Evolutionary conservation across 192 early-diverging fungal species (phyloP), one percentile per base, ranked within the genome.

Genomic region (Rhizophagus clarus): DNA sequence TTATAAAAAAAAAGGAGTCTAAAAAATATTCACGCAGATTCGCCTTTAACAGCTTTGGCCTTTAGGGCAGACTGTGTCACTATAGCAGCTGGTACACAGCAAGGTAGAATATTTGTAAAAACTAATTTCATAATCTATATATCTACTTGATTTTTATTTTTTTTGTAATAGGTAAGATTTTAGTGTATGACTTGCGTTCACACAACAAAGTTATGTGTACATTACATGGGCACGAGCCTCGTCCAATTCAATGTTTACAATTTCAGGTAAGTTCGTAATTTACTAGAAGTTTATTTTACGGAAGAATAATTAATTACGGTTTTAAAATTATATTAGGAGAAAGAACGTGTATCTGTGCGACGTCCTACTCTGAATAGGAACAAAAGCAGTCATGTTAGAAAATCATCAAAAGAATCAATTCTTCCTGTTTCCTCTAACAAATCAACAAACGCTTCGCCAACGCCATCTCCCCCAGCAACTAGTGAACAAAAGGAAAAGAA

Each of bases 51-150:
- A 0, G 78, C 84, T 17, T 78, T 85, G 24, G 56, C 84, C 1
- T 87, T 85, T 34, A 85, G 83, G 51, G 81, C 81, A n/a, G 84
- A 85, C 63, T 79, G 84, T 8, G 61, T 84, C n/a, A 83, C 84
- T 14, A 79, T 87, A 78, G 86, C 82, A 29, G 83, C 82, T 31
- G 86, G 86, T 8, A 85, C 84, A 8, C 72, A 76, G 3, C 64
- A 85, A 73, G 86, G 86, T 76, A 70, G 22, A 15, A 11, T 37
- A 15, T 29, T 66, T 66, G 10, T 31, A 31, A 28, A 12, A 64
- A 12, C 12, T 28, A 28, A 22, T 64, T 37, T 32, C 20, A 20
- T 68, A 12, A 14, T 17, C 17, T 7, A 69, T 22, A 22, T 34
- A 22, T 6, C n/a, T n/a, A n/a, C n/a, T n/a, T n/a, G n/a, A 37